Evolutionary conservation across 2,329 filamentous ascomycete genomes (phyloP).

Genomic region (Fusarium odoratissimum): DNA sequence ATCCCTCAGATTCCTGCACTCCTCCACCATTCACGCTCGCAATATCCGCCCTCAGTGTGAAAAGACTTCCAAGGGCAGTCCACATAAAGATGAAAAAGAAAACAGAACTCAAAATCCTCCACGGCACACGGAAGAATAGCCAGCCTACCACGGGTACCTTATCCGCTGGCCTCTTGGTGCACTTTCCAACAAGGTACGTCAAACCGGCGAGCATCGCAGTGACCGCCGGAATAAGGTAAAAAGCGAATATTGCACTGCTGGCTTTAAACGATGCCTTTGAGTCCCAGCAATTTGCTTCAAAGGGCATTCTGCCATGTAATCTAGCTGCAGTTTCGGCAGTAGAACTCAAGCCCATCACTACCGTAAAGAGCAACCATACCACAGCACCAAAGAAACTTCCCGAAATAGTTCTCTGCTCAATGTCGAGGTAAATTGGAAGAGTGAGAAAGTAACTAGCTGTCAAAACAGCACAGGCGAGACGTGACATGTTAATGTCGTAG

Average conservation of each 20-base stretch:
- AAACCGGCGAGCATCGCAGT: neutral
- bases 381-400: neutral
- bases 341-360: neutral
- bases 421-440: neutral
- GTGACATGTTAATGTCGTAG: neutral
- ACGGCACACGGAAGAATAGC: neutral
- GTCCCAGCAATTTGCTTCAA: neutral
- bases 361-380: neutral
- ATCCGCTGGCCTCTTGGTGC: rapidly evolving
- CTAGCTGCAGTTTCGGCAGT: neutral
- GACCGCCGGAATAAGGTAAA: rapidly evolving
- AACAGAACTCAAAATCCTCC: rapidly evolving
- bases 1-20: neutral
- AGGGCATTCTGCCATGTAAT: neutral
- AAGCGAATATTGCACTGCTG: rapidly evolving
- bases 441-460: neutral
- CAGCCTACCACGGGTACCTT: neutral
- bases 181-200: neutral
- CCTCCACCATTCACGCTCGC: neutral
- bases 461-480: neutral
- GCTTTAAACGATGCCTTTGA: rapidly evolving
- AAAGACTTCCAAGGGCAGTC: neutral
- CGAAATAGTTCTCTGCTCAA: neutral
- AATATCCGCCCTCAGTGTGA: rapidly evolving
- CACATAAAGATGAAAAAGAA: neutral